A percentile compares a stretch with the other conserved stretches of the same genome.
Evolutionary conservation across 108 stramenopile genomes (phyloP).

Genomic region (Chaetoceros muelleri): DNA sequence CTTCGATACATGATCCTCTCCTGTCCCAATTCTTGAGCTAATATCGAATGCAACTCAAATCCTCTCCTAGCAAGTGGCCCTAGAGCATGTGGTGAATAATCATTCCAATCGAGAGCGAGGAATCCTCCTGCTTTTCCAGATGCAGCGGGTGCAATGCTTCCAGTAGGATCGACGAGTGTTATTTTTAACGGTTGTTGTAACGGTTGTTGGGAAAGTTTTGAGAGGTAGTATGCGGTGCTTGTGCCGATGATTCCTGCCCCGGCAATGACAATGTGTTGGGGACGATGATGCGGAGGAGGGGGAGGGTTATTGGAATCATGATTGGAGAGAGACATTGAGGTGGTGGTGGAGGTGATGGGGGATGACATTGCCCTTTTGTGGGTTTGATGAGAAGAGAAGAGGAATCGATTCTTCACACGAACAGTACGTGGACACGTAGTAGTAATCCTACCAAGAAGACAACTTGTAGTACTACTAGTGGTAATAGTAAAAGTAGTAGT

Average conservation of each 20-base stretch:
- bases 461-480: too few relatives aligned
- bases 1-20: conserved; percentile 38
- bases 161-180: conserved; percentile 49
- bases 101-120: conserved; percentile 65
- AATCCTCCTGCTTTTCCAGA: conserved; percentile 81
- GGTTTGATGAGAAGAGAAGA: too few relatives aligned
- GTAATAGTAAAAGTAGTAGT: too few relatives aligned
- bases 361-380: too few relatives aligned
- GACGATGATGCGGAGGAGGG: too few relatives aligned
- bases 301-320: too few relatives aligned
- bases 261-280: conserved; percentile 40
- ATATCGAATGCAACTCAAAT: conserved; percentile 56
- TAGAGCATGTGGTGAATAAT: conserved; percentile 22
- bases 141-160: conserved; percentile 51
- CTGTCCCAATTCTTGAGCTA: conserved; percentile 43
- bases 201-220: conserved; percentile 17
- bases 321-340: too few relatives aligned
- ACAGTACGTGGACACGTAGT: too few relatives aligned
- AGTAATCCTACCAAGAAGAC: too few relatives aligned
- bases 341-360: too few relatives aligned
- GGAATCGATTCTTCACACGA: too few relatives aligned
- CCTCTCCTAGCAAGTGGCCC: conserved; percentile 33
- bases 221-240: conserved; percentile 53
- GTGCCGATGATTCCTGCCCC: conserved; percentile 65
- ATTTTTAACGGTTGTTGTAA: conserved; percentile 14